These are phyloP conservation scores for Calendula officinalis DNA, from an alignment of 129 eudicot genomes.

Conservation along the genomic window DNA sequence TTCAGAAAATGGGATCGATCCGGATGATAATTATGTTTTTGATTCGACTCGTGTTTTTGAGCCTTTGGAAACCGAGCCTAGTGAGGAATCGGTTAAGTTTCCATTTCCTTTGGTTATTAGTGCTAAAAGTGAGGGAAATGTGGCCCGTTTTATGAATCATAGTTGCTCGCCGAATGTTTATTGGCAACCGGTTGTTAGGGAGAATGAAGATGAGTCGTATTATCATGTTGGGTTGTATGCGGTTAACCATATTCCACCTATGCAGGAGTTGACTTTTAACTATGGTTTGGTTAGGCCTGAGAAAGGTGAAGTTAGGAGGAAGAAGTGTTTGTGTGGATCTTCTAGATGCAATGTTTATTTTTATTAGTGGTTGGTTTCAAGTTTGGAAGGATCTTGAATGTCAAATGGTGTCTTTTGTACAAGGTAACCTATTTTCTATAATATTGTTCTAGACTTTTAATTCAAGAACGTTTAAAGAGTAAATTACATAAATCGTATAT, in stretches of 20 bases:
- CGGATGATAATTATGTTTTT: constrained; percentile 56
- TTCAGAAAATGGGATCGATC: constrained; percentile 36
- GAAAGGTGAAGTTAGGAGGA: constrained; percentile 47
- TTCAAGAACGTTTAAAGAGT: too few species aligned
- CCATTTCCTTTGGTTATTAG: constrained; percentile 66
- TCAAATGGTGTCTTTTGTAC: constrained; percentile 11
- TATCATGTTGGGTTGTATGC: constrained; percentile 82
- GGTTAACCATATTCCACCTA: constrained; percentile 77
- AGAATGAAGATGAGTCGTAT: constrained; percentile 47
- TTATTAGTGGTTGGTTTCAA: constrained; percentile 35
- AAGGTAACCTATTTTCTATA: constrained; percentile 6
- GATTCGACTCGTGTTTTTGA: constrained; percentile 61
- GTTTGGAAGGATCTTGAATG: constrained; percentile 19
- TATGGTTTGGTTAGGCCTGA: constrained; percentile 60
- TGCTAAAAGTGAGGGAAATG: constrained; percentile 81
- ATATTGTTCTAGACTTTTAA: too few species aligned
- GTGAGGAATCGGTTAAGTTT: constrained; percentile 35
- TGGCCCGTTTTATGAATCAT: constrained; percentile 93
- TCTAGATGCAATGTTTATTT: constrained; percentile 68
- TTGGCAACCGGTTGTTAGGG: constrained; percentile 85
- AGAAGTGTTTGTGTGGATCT: constrained; percentile 79
- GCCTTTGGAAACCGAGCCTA: constrained; percentile 37
- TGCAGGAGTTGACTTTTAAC: constrained; percentile 84
- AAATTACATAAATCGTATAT: too few species aligned
- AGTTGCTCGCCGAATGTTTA: constrained; percentile 82